Base-by-base conservation (phyloP, 129 eudicot species). In the Tagetes erecta region DNA sequence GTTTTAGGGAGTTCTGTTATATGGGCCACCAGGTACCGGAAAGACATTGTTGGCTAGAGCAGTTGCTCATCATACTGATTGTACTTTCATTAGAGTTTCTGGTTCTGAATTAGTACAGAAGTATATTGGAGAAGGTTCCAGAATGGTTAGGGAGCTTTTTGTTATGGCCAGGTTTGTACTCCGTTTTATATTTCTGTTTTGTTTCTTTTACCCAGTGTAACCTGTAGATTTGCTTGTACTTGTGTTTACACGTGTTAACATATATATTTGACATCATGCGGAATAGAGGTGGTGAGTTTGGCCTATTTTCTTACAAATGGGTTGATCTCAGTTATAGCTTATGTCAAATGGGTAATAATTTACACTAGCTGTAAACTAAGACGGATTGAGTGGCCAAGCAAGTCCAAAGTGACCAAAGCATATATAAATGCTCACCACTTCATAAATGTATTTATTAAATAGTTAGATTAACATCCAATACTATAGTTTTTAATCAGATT, bases 101-200 rank as follows among this genome's bases (percentile, higher is more conserved):
- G 97, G 97, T 6, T 92, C 97, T 71, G 97, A 92, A 77, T 64
- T 92, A 64, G 97, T 92, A 42, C 97, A 92, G 72, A 92, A 92
- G 78, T 92, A 92, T 75, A 92, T 92, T 58, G 97, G 97, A 37
- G 97, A 92, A 87, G 97, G 97, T 45, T 92, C 97, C 75, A 81
- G 97, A 58, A 92, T 92, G 97, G 97, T 92, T 58, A 85, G 97
- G 80, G 96, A 92, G 75, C 97, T 92, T 64, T 92, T 92, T 66
- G 97, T 92, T 37, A 89, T 92, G 97, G 97, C 97, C 84, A 92
- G 97, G 97, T 89, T 65, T 71, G 88, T 80, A 37, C 50, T 35
- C 47, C 13, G 30, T 10, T 67, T 9, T 51, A 13, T 14, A 1
- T 38, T 27, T 31, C 44, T 11, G 3, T n/a, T 65, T 35, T 34